phyloP scores from a whole-genome alignment of 192 early-diverging fungal genomes.

The Coemansia sp. region DNA sequence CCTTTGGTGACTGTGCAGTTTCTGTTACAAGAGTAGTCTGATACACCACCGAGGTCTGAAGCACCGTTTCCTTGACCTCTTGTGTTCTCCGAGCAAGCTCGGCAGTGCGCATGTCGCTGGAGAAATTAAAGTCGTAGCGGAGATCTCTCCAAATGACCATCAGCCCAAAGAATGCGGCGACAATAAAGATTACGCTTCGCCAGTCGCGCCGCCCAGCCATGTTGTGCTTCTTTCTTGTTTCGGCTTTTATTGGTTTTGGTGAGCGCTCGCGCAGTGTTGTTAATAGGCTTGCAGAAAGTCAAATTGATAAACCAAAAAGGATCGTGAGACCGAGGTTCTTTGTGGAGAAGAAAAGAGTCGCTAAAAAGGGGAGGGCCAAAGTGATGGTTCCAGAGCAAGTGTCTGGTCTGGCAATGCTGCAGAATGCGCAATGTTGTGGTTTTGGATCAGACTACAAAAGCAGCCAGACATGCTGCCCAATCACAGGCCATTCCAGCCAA shows the following conservation, averaged over 20 bases:
- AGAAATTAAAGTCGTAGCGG: constrained; percentile 43
- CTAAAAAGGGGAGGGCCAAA: too few species aligned
- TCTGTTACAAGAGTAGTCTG: constrained; percentile 23
- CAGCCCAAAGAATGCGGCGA: constrained; percentile 30
- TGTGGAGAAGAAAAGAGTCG: too few species aligned
- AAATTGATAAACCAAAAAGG: too few species aligned
- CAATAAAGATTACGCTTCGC: constrained; percentile 28
- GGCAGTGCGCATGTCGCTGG: constrained; percentile 37
- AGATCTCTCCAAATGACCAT: constrained; percentile 37
- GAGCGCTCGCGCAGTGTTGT: too few species aligned
- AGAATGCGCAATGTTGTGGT: too few species aligned
- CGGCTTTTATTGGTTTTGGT: not conserved
- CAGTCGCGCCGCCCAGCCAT: constrained; percentile 24
- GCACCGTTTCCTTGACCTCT: constrained; percentile 28
- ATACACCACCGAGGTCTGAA: constrained; percentile 15
- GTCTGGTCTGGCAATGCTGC: too few species aligned
- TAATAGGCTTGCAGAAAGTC: too few species aligned
- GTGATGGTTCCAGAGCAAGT: too few species aligned
- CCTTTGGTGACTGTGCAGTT: constrained; percentile 38
- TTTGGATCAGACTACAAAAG: too few species aligned
- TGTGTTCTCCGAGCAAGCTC: constrained; percentile 28
- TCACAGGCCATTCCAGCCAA: too few species aligned
- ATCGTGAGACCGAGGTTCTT: too few species aligned
- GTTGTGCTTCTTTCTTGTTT: not conserved
- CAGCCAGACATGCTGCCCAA: too few species aligned